Base-by-base conservation (phyloP, 257 asterid species). In the Ophiorrhiza pumila region DNA sequence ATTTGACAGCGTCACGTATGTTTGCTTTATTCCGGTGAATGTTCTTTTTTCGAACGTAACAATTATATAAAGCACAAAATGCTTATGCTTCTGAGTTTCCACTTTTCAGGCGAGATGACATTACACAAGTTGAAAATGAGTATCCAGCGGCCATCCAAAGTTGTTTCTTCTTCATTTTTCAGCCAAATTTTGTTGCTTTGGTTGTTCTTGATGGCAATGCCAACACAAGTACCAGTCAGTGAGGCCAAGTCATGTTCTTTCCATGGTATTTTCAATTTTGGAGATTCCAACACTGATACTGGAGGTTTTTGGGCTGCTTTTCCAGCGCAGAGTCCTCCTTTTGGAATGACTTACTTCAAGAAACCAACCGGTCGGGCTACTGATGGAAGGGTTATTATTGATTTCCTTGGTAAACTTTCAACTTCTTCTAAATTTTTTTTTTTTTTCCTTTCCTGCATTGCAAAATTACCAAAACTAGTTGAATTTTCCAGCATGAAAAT, bases 281-380 rank as follows among this genome's bases (percentile, higher is more conserved):
- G 97, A 15, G 94, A 91, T 84, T 91, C 97, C 6, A 91, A 91
- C 59, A 74, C 97, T 0, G 96, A 91, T 43, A 87, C 94, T 0
- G 97, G 97, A 52, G 96, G 97, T 29, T 91, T 91, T 27, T 89
- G 84, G 79, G 87, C 96, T 43, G 98, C 96, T 58, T 92, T 92
- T 41, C 96, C 96, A 22, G 74, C 94, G 5, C 86, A 84, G 75
- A 64, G 73, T 18, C 81, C 76, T 4, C 98, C 98, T 5, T 62
- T 78, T 63, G 96, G 98, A 73, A 90, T 87, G 92, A 92, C 96
- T 47, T 92, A 82, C 81, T 92, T 92, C 86, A 81, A 82, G 17
- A 92, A 65, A 69, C 96, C 98, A 4, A 84, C 72, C 17, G 96
- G 98, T 0, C 74, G 98, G 62, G 92, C 96, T n/a, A 86, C 90